phyloP scores from a whole-genome alignment of 129 eudicot species.

The Flaveria sonorensis region DNA sequence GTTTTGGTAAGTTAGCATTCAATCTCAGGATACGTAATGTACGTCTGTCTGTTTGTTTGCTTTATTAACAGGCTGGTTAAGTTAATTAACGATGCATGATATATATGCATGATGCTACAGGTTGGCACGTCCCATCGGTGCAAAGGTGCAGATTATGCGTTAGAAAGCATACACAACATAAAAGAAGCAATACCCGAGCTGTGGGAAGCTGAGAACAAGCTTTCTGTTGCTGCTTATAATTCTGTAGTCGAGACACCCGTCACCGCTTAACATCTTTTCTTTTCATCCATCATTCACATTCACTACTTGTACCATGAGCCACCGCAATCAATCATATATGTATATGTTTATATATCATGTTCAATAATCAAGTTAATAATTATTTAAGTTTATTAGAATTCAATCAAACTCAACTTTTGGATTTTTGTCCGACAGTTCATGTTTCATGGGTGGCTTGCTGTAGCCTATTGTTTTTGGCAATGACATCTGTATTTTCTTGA shows the following conservation, averaged over 20 bases:
- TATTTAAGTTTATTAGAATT: neutral
- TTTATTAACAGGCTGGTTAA: neutral
- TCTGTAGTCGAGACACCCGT: slow-evolving; percentile 75
- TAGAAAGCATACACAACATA: slow-evolving; percentile 88
- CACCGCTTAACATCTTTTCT: slow-evolving; percentile 44
- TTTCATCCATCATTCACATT: neutral
- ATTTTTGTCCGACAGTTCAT: no score
- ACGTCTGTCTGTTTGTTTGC: neutral
- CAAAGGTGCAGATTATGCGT: slow-evolving; percentile 91
- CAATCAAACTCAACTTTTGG: no score
- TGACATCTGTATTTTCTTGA: no score
- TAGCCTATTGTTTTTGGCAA: no score
- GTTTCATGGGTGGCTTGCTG: no score
- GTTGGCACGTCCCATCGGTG: slow-evolving; percentile 75
- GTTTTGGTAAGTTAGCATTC: slow-evolving; percentile 68
- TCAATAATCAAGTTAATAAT: neutral
- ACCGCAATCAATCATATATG: neutral
- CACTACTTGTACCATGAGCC: neutral
- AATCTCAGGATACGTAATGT: neutral
- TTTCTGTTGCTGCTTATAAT: slow-evolving; percentile 47
- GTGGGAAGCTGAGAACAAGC: slow-evolving; percentile 55
- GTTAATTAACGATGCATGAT: no score
- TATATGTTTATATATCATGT: neutral
- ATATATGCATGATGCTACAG: slow-evolving; percentile 30
- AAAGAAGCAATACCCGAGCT: slow-evolving; percentile 89